A percentile compares a stretch with the other conserved stretches of the same genome.
Conservation (phyloP, 2,329 filamentous ascomycete species). For the Hymenoscyphus salicellus region DNA sequence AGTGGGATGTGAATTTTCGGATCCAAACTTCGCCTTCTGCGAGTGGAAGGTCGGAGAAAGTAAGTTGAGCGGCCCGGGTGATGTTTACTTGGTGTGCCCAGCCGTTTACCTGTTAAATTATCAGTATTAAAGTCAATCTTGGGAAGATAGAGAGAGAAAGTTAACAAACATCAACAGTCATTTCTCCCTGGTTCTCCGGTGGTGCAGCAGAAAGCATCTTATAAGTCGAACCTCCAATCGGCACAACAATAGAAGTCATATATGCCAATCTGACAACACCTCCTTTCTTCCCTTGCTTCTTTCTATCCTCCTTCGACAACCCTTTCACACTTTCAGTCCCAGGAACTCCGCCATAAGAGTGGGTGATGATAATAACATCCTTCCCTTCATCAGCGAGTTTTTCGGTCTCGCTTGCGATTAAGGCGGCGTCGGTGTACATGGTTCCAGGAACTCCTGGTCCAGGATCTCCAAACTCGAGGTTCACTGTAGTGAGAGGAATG, state of each 20-base stretch:
- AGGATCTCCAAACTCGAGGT: not conserved
- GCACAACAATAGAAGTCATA: conserved; percentile 14
- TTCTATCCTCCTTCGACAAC: conserved; percentile 37
- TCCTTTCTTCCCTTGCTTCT: conserved; percentile 39
- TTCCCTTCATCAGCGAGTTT: conserved; percentile 32
- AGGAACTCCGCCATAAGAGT: conserved; percentile 41
- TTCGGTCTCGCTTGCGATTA: conserved; percentile 35
- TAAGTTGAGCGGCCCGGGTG: conserved; percentile 13
- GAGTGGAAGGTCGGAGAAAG: conserved; percentile 32
- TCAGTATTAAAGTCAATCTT: conserved; percentile 15
- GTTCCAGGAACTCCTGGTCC: conserved; percentile 19
- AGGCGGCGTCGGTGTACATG: conserved; percentile 39
- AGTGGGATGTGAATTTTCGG: conserved; percentile 35
- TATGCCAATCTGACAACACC: conserved; percentile 34
- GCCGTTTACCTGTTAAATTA: not conserved
- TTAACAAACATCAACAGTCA: conserved; percentile 10
- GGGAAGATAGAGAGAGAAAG: not conserved
- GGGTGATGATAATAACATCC: conserved; percentile 39
- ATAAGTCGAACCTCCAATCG: conserved; percentile 9
- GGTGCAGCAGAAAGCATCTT: conserved; percentile 5
- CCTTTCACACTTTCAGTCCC: conserved; percentile 37
- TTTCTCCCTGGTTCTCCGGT: conserved; percentile 4
- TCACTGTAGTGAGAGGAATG: conserved; percentile 15
- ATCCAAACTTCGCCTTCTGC: conserved; percentile 28
- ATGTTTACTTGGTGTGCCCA: conserved; percentile 5